A percentile compares a stretch with the other conserved stretches of the same genome.
Evolutionary conservation across 305 asterid species (phyloP).

Genomic region (Rubia balearica): DNA sequence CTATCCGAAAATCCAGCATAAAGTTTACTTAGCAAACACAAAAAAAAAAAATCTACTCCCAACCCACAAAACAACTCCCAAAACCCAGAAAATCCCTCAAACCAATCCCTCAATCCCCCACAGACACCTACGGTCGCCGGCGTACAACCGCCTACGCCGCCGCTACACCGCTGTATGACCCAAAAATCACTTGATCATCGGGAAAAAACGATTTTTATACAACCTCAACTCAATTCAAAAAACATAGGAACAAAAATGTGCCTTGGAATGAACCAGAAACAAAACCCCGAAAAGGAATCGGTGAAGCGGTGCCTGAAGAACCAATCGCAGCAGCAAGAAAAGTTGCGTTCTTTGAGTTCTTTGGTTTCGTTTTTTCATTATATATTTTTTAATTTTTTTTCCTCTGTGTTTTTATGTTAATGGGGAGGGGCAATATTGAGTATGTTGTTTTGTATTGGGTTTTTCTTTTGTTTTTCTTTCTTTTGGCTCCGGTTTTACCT

Average conservation of each 20-base stretch:
- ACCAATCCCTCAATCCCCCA: slow-evolving; percentile 23
- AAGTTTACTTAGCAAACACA: slow-evolving; percentile 17
- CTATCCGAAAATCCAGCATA: slow-evolving; percentile 76
- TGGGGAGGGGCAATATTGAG: slow-evolving; percentile 22
- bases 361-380: slow-evolving; percentile 5
- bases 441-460: slow-evolving; percentile 9
- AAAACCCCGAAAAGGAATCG: slow-evolving; percentile 17
- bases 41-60: slow-evolving; percentile 24
- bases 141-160: slow-evolving; percentile 22
- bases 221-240: not conserved
- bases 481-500: not conserved
- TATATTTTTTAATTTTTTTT: not conserved
- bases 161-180: slow-evolving; percentile 12
- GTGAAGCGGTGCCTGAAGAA: slow-evolving; percentile 14
- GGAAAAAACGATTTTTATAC: slow-evolving; percentile 12
- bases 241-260: slow-evolving; percentile 10
- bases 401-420: not conserved
- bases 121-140: not conserved
- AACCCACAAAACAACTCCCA: slow-evolving; percentile 30
- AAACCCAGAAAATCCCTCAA: slow-evolving; percentile 33
- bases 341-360: slow-evolving; percentile 5
- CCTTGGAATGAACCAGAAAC: slow-evolving; percentile 12
- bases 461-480: not conserved
- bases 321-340: slow-evolving; percentile 34
- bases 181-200: slow-evolving; percentile 46